Percentiles rank a stretch among this genome's conserved stretches.
These are phyloP conservation scores for Chaetomium olivaceum DNA, from an alignment of 2,329 filamentous ascomycete species.

Conservation along the genomic window DNA sequence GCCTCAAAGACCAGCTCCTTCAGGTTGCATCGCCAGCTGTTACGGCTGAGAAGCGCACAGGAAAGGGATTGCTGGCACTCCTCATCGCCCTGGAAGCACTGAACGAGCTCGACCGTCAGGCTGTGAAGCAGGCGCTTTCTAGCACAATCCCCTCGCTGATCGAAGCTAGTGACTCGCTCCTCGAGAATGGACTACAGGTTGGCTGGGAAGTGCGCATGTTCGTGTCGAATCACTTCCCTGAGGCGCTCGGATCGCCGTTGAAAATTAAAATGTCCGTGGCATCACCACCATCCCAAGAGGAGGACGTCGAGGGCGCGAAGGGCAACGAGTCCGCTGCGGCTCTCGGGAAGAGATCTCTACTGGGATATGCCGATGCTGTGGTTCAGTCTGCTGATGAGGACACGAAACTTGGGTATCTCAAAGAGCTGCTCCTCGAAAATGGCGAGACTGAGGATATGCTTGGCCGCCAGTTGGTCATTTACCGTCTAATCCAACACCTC, in stretches of 20 bases:
- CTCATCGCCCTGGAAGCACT: conserved; percentile 32
- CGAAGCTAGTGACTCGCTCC: conserved; percentile 29
- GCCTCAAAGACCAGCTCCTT: conserved; percentile 21
- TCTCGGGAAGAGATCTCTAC: conserved; percentile 37
- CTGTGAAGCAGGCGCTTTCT: conserved; percentile 21
- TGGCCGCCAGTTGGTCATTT: conserved; percentile 48
- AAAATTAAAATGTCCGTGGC: conserved; percentile 39
- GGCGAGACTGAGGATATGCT: conserved; percentile 37
- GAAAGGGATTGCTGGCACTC: conserved; percentile 25
- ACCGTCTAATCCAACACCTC: conserved; percentile 45
- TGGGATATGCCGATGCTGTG: conserved; percentile 35
- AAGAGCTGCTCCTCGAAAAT: conserved; percentile 41
- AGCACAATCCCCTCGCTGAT: conserved; percentile 23
- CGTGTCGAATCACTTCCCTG: conserved; percentile 42
- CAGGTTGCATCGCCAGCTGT: conserved; percentile 12
- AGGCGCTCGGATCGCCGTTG: conserved; percentile 37
- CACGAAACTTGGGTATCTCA: conserved; percentile 43
- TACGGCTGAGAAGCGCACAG: conserved; percentile 20
- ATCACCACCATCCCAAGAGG: conserved; percentile 7
- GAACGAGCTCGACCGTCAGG: conserved; percentile 25
- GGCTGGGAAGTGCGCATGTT: conserved; percentile 52
- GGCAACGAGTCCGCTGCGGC: conserved; percentile 29
- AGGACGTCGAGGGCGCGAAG: conserved; percentile 5
- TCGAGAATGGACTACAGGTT: conserved; percentile 26
- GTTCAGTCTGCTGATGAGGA: conserved; percentile 30